Evolutionary conservation across 441 rosid species (phyloP).

Genomic region (Francoa sonchifolia): DNA sequence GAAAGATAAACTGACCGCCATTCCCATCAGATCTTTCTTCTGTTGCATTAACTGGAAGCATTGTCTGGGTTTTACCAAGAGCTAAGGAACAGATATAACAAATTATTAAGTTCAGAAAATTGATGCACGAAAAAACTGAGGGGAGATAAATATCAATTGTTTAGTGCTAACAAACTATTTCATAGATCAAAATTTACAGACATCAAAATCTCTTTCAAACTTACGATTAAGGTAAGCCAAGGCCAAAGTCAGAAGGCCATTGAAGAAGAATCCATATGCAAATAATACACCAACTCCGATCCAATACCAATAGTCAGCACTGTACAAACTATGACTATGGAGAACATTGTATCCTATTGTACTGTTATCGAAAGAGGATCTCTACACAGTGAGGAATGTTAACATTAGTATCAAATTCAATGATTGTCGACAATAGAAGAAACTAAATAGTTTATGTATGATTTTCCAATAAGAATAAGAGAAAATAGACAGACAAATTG

Average conservation of each 20-base stretch:
- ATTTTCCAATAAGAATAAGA: background rate
- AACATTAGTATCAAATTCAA: background rate
- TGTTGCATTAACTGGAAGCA: slow-evolving; percentile 26
- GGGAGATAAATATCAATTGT: no score
- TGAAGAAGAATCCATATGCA: slow-evolving; percentile 54
- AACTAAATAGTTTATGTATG: background rate
- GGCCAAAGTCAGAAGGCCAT: slow-evolving; percentile 53
- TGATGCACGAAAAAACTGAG: no score
- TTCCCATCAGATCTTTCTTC: slow-evolving; percentile 19
- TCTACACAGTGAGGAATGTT: slow-evolving; percentile 23
- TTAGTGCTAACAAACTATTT: background rate
- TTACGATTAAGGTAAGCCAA: slow-evolving; percentile 70
- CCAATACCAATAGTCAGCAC: slow-evolving; percentile 67
- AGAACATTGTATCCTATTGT: slow-evolving; percentile 59
- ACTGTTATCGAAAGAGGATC: slow-evolving; percentile 30
- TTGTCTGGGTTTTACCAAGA: slow-evolving; percentile 32
- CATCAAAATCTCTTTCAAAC: slow-evolving; percentile 13
- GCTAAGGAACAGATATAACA: slow-evolving; percentile 23
- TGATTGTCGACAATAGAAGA: background rate
- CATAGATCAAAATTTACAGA: background rate
- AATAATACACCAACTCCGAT: slow-evolving; percentile 53
- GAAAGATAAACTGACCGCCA: slow-evolving; percentile 23
- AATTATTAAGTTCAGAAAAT: background rate
- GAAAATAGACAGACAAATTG: background rate
- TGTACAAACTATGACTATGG: slow-evolving; percentile 33